A percentile compares a stretch with the other conserved stretches of the same genome.
phyloP scores from a whole-genome alignment of 768 basidiomycete species.

The Suillus lakei region DNA sequence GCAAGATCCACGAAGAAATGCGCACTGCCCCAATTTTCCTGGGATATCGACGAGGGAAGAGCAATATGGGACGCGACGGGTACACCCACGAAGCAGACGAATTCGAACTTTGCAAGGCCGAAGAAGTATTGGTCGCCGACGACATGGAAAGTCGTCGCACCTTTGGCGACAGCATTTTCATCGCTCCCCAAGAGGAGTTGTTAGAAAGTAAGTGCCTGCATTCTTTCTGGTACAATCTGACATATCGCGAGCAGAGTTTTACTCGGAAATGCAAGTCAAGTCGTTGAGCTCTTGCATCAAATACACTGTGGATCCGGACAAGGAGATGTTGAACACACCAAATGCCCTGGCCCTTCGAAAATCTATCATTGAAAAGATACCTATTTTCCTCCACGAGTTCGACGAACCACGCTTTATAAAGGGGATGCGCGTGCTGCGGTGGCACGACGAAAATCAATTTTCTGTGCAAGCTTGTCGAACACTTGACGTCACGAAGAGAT shows the following conservation, averaged over 20 bases:
- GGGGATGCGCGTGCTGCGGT: conserved; percentile 61
- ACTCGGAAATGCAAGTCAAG: conserved; percentile 69
- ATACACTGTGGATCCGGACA: conserved; percentile 63
- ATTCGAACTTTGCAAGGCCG: conserved; percentile 68
- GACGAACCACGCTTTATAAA: conserved; percentile 53
- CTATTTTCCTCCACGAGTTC: conserved; percentile 88
- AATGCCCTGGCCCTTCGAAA: conserved; percentile 53
- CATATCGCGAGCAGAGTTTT: conserved; percentile 56
- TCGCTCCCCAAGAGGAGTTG: conserved; percentile 84
- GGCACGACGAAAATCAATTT: conserved; percentile 62
- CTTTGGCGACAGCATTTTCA: conserved; percentile 75
- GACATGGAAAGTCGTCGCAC: conserved; percentile 76
- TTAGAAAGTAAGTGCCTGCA: conserved; percentile 63
- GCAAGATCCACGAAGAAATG: conserved; percentile 53
- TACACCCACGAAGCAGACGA: conserved; percentile 29
- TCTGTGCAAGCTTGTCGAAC: conserved; percentile 66
- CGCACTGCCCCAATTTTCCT: conserved; percentile 69
- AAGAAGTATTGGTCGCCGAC: conserved; percentile 78
- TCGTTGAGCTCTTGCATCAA: conserved; percentile 70
- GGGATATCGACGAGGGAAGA: conserved; percentile 52
- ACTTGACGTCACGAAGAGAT: conserved; percentile 58
- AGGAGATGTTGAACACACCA: conserved; percentile 36
- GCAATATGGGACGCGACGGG: conserved; percentile 6
- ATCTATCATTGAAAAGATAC: conserved; percentile 75
- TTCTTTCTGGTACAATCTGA: neutral